phyloP scores from a whole-genome alignment of 345 rosid species.

The Populus pruinosa region DNA sequence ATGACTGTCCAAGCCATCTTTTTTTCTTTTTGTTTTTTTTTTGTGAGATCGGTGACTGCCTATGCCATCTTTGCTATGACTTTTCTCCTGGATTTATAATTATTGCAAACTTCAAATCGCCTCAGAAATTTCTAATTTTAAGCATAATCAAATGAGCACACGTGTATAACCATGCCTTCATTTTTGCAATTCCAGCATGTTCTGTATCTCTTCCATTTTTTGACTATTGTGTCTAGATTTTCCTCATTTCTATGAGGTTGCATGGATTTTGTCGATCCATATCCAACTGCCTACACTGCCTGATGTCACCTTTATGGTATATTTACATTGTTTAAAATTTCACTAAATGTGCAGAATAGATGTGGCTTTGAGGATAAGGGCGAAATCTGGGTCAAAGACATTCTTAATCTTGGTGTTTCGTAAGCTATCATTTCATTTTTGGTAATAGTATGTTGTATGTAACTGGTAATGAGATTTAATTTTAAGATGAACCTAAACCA shows the following conservation, averaged over 20 bases:
- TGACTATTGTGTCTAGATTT: not conserved
- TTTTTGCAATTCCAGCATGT: not conserved
- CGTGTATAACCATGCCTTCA: not conserved
- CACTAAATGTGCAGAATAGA: constrained; percentile 61
- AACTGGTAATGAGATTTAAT: not conserved
- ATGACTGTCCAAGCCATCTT: not conserved
- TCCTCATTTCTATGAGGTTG: not conserved
- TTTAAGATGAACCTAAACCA: too few species aligned
- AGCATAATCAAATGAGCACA: not conserved
- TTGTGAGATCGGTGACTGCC: too few species aligned
- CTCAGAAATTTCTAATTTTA: not conserved
- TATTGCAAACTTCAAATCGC: not conserved
- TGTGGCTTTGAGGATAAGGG: constrained; percentile 89
- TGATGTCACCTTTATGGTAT: constrained; percentile 2
- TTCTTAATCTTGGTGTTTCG: constrained; percentile 92
- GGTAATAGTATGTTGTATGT: not conserved
- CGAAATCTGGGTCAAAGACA: constrained; percentile 91
- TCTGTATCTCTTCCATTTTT: not conserved
- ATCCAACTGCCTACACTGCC: not conserved
- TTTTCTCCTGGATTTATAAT: not conserved
- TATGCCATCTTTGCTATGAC: not conserved
- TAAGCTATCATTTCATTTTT: constrained; percentile 48
- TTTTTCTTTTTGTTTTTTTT: too few species aligned
- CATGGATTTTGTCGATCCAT: not conserved
- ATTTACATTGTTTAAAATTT: constrained; percentile 10